Conservation (phyloP, 257 asterid species). For the Gentiana straminea region DNA sequence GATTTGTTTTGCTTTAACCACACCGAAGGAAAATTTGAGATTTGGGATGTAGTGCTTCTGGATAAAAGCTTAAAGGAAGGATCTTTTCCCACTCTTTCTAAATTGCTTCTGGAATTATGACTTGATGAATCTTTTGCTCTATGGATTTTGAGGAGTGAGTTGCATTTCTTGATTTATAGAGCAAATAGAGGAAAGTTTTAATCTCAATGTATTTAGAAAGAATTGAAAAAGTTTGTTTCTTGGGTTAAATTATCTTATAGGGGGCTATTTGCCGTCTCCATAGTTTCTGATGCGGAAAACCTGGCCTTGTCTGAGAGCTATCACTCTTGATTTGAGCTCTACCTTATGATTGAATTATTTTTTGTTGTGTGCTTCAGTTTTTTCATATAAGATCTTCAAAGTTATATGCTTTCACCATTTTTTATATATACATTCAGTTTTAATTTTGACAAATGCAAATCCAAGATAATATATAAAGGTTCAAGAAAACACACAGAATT, state of each 20-base stretch:
- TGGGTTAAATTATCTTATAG: slow-evolving; percentile 15
- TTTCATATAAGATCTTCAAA: no score
- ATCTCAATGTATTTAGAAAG: slow-evolving; percentile 7
- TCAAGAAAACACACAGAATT: no score
- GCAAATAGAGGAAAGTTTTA: slow-evolving; percentile 30
- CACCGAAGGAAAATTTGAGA: slow-evolving; percentile 40
- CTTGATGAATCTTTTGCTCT: slow-evolving; percentile 38
- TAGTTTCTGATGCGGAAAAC: slow-evolving; percentile 41
- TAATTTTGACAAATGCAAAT: no score
- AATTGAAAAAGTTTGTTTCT: slow-evolving; percentile 19
- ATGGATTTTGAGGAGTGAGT: slow-evolving; percentile 6
- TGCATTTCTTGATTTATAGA: slow-evolving; percentile 3
- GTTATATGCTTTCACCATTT: no score
- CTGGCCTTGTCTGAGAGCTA: slow-evolving; percentile 49
- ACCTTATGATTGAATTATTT: no score
- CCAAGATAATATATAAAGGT: no score
- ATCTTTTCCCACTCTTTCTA: slow-evolving; percentile 7
- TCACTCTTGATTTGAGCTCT: not conserved
- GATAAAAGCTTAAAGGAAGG: slow-evolving; percentile 23
- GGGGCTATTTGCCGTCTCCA: slow-evolving; percentile 9
- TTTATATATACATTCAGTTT: no score
- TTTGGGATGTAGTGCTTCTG: slow-evolving; percentile 12
- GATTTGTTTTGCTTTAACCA: slow-evolving; percentile 81
- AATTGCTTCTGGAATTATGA: slow-evolving; percentile 10
- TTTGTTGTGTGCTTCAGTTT: no score